These are phyloP conservation scores for Phellopilus nigrolimitatus DNA, from an alignment of 1,284 basidiomycete genomes.

Conservation along the genomic window DNA sequence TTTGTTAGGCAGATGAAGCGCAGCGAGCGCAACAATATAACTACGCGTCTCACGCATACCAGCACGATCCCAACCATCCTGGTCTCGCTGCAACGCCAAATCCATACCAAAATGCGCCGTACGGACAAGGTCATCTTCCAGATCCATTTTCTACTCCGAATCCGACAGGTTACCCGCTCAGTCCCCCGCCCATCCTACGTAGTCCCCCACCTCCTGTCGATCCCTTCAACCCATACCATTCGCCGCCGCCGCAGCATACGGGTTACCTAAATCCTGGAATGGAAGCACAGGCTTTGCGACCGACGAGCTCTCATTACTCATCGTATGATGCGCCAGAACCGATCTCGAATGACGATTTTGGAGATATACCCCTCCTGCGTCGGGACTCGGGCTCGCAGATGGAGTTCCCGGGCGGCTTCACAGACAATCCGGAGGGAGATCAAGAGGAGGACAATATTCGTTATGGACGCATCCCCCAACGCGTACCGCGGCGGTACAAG, in stretches of 20 bases:
- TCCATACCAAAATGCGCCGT: constrained; percentile 21
- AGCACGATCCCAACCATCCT: constrained; percentile 12
- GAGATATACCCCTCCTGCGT: constrained; percentile 61
- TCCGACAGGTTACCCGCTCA: constrained; percentile 6
- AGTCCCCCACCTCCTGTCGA: constrained; percentile 11
- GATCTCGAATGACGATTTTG: constrained; percentile 40
- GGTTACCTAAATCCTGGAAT: constrained; percentile 4
- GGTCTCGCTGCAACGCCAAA: constrained; percentile 21
- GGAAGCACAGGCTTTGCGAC: constrained; percentile 4
- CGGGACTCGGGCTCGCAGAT: constrained; percentile 35
- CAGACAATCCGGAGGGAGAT: constrained; percentile 12
- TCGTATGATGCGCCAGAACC: constrained; percentile 38
- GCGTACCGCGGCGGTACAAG: constrained; percentile 83
- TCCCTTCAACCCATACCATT: constrained; percentile 16
- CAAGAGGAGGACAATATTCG: constrained; percentile 51
- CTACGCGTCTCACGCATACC: constrained; percentile 10
- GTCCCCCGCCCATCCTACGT: constrained; percentile 2
- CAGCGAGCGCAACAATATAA: constrained; percentile 15
- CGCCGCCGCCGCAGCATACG: constrained; percentile 11
- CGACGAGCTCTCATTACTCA: constrained; percentile 16
- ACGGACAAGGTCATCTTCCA: constrained; percentile 10
- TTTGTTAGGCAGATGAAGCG: constrained; percentile 17
- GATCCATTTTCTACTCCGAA: constrained; percentile 19
- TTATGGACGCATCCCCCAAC: constrained; percentile 83
- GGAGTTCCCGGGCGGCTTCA: constrained; percentile 40